These are phyloP conservation scores for Gypsophila paniculata DNA, from an alignment of 179 eudicot species.

Conservation along the genomic window DNA sequence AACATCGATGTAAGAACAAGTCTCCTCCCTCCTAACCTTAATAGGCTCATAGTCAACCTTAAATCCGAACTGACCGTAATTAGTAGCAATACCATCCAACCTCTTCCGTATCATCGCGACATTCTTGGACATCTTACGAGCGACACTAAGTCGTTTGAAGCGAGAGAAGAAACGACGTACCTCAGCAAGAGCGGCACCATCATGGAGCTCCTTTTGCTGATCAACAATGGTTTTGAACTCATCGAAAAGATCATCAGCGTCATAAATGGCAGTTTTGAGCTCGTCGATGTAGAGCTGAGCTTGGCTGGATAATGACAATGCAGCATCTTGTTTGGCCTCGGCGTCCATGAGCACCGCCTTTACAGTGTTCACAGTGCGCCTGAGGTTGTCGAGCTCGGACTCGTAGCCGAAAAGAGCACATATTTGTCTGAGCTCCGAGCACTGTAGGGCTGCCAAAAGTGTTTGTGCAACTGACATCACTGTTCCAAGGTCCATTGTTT, in stretches of 20 bases:
- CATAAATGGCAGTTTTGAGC: constrained; percentile 18
- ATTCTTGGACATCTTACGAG: neutral
- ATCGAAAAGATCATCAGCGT: constrained; percentile 29
- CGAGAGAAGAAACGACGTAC: constrained; percentile 14
- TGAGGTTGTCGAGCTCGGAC: too few species aligned
- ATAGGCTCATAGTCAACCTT: neutral
- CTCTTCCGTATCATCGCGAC: constrained; percentile 16
- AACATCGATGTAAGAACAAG: too few species aligned
- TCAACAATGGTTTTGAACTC: constrained; percentile 12
- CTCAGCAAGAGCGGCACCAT: neutral
- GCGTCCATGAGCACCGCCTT: too few species aligned
- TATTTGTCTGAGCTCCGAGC: too few species aligned
- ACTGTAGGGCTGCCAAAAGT: too few species aligned
- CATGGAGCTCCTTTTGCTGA: neutral
- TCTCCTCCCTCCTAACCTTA: too few species aligned
- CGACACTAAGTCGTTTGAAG: neutral
- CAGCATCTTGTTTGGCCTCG: too few species aligned
- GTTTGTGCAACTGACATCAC: too few species aligned
- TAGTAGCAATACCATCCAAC: constrained; percentile 15
- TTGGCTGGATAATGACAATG: too few species aligned
- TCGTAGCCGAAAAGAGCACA: too few species aligned
- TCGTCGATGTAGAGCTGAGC: neutral
- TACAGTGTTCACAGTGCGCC: too few species aligned
- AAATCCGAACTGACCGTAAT: neutral
- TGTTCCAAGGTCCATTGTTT: too few species aligned